Percentiles rank a stretch among this genome's conserved stretches.
These are phyloP conservation scores for Myriosclerotinia duriaeana DNA, from an alignment of 2,329 filamentous ascomycete genomes.

Conservation along the genomic window DNA sequence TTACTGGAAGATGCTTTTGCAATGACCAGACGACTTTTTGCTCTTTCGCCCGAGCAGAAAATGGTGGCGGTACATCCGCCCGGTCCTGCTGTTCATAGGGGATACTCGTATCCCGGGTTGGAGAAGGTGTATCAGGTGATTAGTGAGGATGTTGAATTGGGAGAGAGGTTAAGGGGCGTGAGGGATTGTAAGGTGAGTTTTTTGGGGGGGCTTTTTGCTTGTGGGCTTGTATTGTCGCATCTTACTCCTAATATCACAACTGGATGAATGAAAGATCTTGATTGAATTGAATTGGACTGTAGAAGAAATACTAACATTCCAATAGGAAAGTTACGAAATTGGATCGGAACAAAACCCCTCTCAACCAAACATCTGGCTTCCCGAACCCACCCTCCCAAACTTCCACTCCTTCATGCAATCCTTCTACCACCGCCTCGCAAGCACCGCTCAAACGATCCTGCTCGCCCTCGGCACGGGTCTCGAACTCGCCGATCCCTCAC, in stretches of 20 bases:
- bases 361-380: conserved; percentile 53
- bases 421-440: conserved; percentile 52
- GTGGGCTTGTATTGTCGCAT: background rate
- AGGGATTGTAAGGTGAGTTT: conserved; percentile 52
- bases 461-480: conserved; percentile 49
- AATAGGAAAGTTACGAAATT: conserved; percentile 53
- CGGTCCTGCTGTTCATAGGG: conserved; percentile 51
- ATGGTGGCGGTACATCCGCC: conserved; percentile 51
- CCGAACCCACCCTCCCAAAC: conserved; percentile 46
- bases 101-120: conserved; percentile 55
- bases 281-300: conserved; percentile 6
- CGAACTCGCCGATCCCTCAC: conserved; percentile 47
- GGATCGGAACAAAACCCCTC: conserved; percentile 47
- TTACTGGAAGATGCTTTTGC: conserved; percentile 47
- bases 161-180: conserved; percentile 46
- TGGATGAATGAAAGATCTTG: background rate
- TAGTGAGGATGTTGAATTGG: conserved; percentile 45
- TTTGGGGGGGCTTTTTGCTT: too few relatives aligned
- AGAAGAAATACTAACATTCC: background rate
- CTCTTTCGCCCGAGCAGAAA: conserved; percentile 47
- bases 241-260: background rate
- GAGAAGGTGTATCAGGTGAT: conserved; percentile 54
- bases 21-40: conserved; percentile 47
- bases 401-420: conserved; percentile 49
- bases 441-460: conserved; percentile 47